Evolutionary conservation across 2,329 filamentous ascomycete species (phyloP).

Genomic region (Phialemonium atrogriseum): DNA sequence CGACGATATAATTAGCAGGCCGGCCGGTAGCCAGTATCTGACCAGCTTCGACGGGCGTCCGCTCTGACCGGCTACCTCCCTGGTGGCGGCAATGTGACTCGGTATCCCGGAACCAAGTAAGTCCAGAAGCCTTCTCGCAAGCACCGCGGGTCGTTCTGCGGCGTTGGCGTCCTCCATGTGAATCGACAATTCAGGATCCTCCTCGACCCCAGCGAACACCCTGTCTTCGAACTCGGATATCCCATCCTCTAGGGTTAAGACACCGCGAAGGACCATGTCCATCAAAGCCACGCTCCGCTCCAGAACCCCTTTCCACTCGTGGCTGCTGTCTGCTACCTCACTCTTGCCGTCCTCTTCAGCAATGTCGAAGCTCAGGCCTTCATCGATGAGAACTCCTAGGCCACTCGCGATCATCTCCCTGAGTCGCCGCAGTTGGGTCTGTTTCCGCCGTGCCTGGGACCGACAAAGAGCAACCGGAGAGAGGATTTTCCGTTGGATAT

Average conservation of each 20-base stretch:
- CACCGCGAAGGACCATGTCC: slow-evolving; percentile 72
- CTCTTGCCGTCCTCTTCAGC: slow-evolving; percentile 49
- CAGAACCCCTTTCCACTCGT: slow-evolving; percentile 62
- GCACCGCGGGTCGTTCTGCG: slow-evolving; percentile 43
- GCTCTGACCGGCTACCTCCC: slow-evolving; percentile 49
- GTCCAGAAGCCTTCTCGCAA: slow-evolving; percentile 58
- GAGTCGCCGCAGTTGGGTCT: slow-evolving; percentile 60
- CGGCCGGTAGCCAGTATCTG: slow-evolving; percentile 81
- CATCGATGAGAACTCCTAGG: slow-evolving; percentile 78
- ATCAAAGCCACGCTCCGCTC: slow-evolving; percentile 77
- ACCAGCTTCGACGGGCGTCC: slow-evolving; percentile 68
- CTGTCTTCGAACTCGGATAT: slow-evolving; percentile 57
- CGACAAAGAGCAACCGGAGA: slow-evolving; percentile 71
- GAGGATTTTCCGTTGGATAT: slow-evolving; percentile 64
- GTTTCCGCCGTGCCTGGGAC: slow-evolving; percentile 67
- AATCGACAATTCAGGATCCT: slow-evolving; percentile 49
- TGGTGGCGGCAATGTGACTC: slow-evolving; percentile 51
- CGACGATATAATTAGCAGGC: slow-evolving; percentile 66
- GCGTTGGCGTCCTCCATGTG: slow-evolving; percentile 38
- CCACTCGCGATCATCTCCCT: slow-evolving; percentile 78
- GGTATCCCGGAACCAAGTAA: slow-evolving; percentile 65
- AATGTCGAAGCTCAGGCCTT: slow-evolving; percentile 64
- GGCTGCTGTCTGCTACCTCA: slow-evolving; percentile 30
- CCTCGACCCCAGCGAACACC: slow-evolving; percentile 54
- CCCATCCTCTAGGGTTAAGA: slow-evolving; percentile 54